phyloP scores from a whole-genome alignment of 345 rosid species.

The Acer campestre region DNA sequence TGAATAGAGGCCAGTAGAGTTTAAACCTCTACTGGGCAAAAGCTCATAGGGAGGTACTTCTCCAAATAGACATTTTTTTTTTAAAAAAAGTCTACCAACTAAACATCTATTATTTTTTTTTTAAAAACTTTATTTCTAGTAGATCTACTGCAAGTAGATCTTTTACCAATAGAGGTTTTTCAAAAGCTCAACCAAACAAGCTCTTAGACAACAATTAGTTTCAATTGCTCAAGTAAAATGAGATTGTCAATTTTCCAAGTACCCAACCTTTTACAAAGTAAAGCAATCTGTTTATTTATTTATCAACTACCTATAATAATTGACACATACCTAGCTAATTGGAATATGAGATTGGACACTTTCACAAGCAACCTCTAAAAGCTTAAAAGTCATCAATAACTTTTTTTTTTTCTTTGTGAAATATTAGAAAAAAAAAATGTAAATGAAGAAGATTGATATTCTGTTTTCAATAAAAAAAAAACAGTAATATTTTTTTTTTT shows the following conservation, averaged over 20 bases:
- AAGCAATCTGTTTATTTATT: neutral
- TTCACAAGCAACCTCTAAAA: neutral
- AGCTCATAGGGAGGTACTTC: no score
- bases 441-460: neutral
- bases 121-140: no score
- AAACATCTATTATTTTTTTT: no score
- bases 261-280: neutral
- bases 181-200: no score
- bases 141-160: no score
- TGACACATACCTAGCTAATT: neutral
- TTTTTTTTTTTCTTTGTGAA: neutral
- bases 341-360: neutral
- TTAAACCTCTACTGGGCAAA: no score
- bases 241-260: neutral
- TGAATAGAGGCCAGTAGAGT: no score
- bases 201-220: neutral
- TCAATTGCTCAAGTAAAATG: neutral
- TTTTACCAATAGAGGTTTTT: no score
- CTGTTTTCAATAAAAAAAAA: no score
- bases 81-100: no score
- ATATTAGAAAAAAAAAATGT: neutral
- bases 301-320: neutral
- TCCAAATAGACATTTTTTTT: no score
- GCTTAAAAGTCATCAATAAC: neutral
- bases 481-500: no score